A percentile compares a stretch with the other conserved stretches of the same genome.
Evolutionary conservation across 495 filamentous ascomycete genomes (phyloP).

Genomic region (Evernia prunastri): DNA sequence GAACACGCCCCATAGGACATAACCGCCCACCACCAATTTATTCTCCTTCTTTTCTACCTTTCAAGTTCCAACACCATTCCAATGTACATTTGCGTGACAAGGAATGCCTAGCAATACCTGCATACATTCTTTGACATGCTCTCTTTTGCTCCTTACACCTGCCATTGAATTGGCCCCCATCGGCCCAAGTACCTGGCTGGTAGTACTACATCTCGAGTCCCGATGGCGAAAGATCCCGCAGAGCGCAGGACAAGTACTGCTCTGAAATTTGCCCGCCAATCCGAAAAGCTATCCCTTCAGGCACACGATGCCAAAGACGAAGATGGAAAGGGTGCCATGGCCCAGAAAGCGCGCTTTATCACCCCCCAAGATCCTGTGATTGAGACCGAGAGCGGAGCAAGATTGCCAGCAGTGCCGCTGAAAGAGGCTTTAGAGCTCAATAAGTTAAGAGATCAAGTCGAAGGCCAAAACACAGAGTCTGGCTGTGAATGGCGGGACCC

Average conservation of each 20-base stretch:
- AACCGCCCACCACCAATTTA: too few relatives aligned
- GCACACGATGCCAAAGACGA: constrained; percentile 23
- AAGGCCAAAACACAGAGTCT: neutral
- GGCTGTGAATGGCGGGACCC: constrained; percentile 2
- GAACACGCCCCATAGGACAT: too few relatives aligned
- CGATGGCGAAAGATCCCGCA: constrained; percentile 4
- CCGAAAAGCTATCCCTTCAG: constrained; percentile 52
- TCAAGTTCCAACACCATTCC: too few relatives aligned
- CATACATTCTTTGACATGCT: neutral
- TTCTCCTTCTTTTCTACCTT: too few relatives aligned
- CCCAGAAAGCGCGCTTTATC: constrained; percentile 59
- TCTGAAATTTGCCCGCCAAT: constrained; percentile 46
- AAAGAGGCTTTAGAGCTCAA: constrained; percentile 64
- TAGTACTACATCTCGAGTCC: neutral
- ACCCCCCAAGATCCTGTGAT: constrained; percentile 67
- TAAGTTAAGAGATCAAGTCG: constrained; percentile 41
- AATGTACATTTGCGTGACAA: too few relatives aligned
- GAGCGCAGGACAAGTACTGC: constrained; percentile 24
- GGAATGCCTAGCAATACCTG: too few relatives aligned
- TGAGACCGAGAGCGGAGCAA: constrained; percentile 54
- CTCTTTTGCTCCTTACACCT: neutral
- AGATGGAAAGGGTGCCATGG: constrained; percentile 35
- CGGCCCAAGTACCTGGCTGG: neutral
- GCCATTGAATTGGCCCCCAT: neutral
- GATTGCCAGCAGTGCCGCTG: constrained; percentile 59